Evolutionary conservation across 768 basidiomycete genomes (phyloP).

Genomic region (Agaricus subrufescens): DNA sequence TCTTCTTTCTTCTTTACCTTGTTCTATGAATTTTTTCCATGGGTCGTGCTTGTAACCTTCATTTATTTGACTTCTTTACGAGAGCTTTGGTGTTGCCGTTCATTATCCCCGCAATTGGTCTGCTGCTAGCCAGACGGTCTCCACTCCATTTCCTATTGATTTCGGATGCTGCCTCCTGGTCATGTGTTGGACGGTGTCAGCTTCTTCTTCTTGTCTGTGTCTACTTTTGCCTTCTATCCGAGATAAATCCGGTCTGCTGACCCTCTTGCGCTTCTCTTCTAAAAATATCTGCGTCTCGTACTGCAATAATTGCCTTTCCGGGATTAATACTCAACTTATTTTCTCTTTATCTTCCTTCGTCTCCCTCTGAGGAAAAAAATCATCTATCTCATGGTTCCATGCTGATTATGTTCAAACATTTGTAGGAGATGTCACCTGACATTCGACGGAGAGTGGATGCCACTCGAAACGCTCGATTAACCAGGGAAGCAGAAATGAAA

Average conservation of each 20-base stretch:
- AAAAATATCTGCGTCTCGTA: neutral
- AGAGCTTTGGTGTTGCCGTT: neutral
- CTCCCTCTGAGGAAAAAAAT: neutral
- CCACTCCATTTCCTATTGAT: neutral
- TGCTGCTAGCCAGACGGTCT: neutral
- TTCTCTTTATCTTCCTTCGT: constrained; percentile 3
- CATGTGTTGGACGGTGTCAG: neutral
- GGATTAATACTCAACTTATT: too few species aligned
- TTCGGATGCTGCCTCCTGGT: neutral
- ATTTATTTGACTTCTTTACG: neutral
- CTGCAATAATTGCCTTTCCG: neutral
- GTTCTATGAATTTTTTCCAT: constrained; percentile 4
- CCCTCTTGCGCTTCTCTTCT: too few species aligned
- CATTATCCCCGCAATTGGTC: neutral
- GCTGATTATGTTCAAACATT: constrained; percentile 8
- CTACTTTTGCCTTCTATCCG: constrained; percentile 7
- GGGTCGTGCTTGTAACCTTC: neutral
- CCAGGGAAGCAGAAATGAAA: constrained; percentile 50
- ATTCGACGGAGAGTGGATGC: constrained; percentile 60
- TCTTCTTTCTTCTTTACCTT: constrained; percentile 2
- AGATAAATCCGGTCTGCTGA: neutral
- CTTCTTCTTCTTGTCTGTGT: constrained; percentile 2
- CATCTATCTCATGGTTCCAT: neutral
- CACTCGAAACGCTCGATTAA: constrained; percentile 44
- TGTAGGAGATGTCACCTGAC: constrained; percentile 61